Conservation (phyloP, 371 early-diverging fungal species). For the Mucor sp. region DNA sequence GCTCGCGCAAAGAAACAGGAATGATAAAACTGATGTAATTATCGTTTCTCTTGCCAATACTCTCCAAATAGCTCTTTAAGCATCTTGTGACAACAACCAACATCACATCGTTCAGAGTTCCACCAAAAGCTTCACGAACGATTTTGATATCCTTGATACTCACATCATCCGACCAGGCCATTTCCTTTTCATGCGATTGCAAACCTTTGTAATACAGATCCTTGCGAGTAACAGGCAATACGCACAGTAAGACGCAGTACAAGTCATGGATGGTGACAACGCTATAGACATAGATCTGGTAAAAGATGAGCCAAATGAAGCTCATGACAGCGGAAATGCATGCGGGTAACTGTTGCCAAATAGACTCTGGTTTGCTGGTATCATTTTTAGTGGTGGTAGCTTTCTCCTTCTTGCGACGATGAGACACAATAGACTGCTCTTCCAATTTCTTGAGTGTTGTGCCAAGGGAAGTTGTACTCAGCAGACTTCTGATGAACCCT, state of each 20-base stretch:
- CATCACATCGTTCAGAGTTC: constrained; percentile 45
- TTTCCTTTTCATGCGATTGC: constrained; percentile 31
- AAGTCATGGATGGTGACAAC: constrained; percentile 16
- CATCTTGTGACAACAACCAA: constrained; percentile 29
- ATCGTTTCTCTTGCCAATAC: constrained; percentile 18
- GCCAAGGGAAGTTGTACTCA: constrained; percentile 26
- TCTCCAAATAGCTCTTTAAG: constrained; percentile 32
- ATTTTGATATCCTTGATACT: constrained; percentile 28
- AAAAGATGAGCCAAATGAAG: neutral
- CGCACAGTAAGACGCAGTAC: constrained; percentile 3
- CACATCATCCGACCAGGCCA: constrained; percentile 40
- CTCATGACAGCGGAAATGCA: neutral
- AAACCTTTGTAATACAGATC: constrained; percentile 34
- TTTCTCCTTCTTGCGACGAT: constrained; percentile 6
- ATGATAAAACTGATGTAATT: constrained; percentile 29
- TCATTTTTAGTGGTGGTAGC: neutral
- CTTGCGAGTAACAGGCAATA: constrained; percentile 13
- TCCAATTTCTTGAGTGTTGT: constrained; percentile 10
- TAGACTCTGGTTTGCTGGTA: neutral
- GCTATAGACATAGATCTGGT: neutral
- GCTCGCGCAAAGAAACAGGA: constrained; percentile 32
- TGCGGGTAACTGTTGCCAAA: neutral
- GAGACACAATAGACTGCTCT: constrained; percentile 5
- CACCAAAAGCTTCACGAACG: constrained; percentile 31
- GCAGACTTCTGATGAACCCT: constrained; percentile 28